Base-by-base conservation (phyloP, 2,329 filamentous ascomycete species). In the Apiospora kogelbergensis region DNA sequence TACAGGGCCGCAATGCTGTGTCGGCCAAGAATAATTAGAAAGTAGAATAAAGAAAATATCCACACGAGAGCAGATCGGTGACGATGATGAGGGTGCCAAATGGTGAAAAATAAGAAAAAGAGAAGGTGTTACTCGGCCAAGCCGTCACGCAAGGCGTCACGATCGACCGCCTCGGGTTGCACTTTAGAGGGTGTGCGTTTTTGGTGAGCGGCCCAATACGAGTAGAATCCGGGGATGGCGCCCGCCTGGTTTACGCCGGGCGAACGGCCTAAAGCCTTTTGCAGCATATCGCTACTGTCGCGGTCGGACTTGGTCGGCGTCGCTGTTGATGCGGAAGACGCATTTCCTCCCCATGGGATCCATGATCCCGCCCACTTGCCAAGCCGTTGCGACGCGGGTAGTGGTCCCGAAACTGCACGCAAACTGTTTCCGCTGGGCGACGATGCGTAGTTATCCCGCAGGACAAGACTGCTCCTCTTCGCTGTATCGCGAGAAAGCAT, bases 191-290 rank as follows among this genome's bases (percentile, higher is more conserved):
- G 86, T 1, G 87, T 81, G 44, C 78, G 83, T 78, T 80, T 87
- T 75, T 79, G 87, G 79, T 80, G 87, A 75, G 80, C 80, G 2
- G 83, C 81, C 79, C 84, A 83, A 72, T 86, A 88, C 68, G 87
- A 84, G 33, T 88, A 84, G 72, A 95, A 91, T 0, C 93, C 93
- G 0, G 91, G 88, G 57, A 96, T 91, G 0, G 89, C 85, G 0
- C 93, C 93, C 1, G 88, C 85, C 76, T 95, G 93, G 75, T 96
- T 96, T 76, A 96, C 93, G 0, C 93, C 93, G 1, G 92, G 88
- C 5, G 87, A 80, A 57, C 93, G 84, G 57, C 82, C 82, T 42
- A 81, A n/a, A 11, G 63, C 45, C 60, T 73, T 75, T 26, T 70
- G 66, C 33, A 41, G 15, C 48, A 33, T 26, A 33, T 57, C 66